These are phyloP conservation scores for Prunus armeniaca DNA, from an alignment of 306 rosid genomes.

Conservation along the genomic window DNA sequence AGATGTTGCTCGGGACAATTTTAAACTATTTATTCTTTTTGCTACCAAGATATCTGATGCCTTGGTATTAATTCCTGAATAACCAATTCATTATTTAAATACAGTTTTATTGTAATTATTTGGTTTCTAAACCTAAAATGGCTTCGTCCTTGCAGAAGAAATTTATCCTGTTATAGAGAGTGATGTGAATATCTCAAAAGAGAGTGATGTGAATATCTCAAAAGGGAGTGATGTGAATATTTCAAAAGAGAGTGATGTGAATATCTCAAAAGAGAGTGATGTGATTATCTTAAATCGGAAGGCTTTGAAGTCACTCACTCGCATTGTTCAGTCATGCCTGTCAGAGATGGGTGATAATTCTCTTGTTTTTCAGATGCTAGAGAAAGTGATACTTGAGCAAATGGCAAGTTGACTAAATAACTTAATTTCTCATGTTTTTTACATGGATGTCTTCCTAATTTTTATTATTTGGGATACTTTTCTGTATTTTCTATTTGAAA, in stretches of 20 bases:
- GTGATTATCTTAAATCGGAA: conserved; percentile 20
- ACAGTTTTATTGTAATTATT: not conserved
- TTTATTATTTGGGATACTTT: not conserved
- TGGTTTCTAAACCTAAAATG: conserved; percentile 9
- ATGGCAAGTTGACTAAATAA: conserved; percentile 46
- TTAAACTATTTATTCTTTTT: not conserved
- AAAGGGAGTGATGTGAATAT: conserved; percentile 29
- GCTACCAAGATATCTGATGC: not conserved
- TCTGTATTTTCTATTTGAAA: not conserved
- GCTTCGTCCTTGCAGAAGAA: conserved; percentile 39
- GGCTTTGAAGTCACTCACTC: conserved; percentile 47
- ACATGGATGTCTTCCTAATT: not conserved
- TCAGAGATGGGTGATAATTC: conserved; percentile 64
- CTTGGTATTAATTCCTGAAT: not conserved
- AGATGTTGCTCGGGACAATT: not conserved
- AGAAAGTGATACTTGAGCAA: conserved; percentile 53
- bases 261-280: conserved; percentile 31
- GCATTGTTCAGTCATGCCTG: conserved; percentile 45
- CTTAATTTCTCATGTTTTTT: not conserved
- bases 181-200: conserved; percentile 26
- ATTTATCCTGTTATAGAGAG: conserved; percentile 34
- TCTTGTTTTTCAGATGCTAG: conserved; percentile 53
- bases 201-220: conserved; percentile 30
- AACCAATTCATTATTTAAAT: not conserved
- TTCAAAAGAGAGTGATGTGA: conserved; percentile 28